Evolutionary conservation across 1,139 yeast genomes (phyloP), one percentile per base, ranked within the genome.

Genomic region (Hemisphaericaspora xylanilytica): DNA sequence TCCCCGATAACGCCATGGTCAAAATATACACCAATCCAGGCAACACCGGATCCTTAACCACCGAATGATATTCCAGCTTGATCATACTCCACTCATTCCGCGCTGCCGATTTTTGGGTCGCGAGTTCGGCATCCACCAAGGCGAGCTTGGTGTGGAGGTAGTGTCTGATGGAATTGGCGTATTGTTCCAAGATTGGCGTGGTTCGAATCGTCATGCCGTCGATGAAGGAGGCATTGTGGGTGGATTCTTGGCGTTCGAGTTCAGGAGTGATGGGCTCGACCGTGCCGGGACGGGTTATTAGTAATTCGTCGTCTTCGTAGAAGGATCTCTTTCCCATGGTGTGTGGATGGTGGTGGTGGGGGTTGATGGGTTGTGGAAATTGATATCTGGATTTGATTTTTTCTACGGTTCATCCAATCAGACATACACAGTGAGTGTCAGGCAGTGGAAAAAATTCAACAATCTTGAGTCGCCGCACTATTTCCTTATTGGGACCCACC

Each of bases 131-230:
- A 15, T 55, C 63, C 15, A 55, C 45, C 2, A 67, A 42, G 1
- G 67, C 56, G 20, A 65, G 52, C 41, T 72, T 67, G n/a, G 67
- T 64, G 34, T 67, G 63, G 5, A 69, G 42, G 38, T 48, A 63
- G 30, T 60, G 49, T 48, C 83, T 63, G 15, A 66, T 51, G 28
- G 58, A 44, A 44, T 68, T 67, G 42, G 71, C 50, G 43, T 65
- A 67, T 15, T 58, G 49, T 48, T 77, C 79, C 42, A 77, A 61
- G 38, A 56, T 56, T 24, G 80, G 77, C 3, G 75, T 59, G 6
- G 78, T 57, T 44, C 80, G 61, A 36, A 78, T 65, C 5, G 68
- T 68, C 75, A 76, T 76, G n/a, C 82, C 82, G 18, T 75, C 60
- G 35, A 76, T 56, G 36, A 71, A 66, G 6, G 70, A 55, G 28